Conservation (phyloP, 345 rosid genomes). For the Gynandropsis gynandra region DNA sequence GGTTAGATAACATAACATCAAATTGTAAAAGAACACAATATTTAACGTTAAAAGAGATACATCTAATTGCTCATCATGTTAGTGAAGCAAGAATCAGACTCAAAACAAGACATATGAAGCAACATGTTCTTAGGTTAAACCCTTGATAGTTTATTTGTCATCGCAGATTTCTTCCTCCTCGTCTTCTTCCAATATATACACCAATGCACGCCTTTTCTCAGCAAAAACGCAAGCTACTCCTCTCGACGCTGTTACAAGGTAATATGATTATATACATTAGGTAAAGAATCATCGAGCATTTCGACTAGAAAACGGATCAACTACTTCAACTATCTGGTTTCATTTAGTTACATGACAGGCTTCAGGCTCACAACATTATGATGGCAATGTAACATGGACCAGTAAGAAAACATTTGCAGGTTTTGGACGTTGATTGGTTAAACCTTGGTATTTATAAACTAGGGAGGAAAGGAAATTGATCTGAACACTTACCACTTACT, state of each 20-base stretch:
- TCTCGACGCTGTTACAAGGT: conserved; percentile 44
- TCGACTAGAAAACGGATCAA: background rate
- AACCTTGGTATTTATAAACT: no score
- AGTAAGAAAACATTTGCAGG: no score
- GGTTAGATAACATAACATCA: no score
- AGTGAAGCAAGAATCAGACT: no score
- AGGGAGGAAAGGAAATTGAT: background rate
- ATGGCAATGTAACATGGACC: conserved; percentile 5
- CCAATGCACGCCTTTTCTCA: conserved; percentile 61
- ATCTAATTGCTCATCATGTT: no score
- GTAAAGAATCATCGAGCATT: no score
- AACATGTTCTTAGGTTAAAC: background rate
- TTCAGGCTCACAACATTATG: background rate
- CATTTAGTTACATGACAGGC: background rate
- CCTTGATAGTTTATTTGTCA: conserved; percentile 17
- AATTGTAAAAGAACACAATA: no score
- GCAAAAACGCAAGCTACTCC: conserved; percentile 71
- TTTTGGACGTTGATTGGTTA: no score
- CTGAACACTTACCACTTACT: conserved; percentile 57
- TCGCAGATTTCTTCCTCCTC: conserved; percentile 52
- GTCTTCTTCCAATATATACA: conserved; percentile 64
- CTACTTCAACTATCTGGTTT: background rate
- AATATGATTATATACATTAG: no score
- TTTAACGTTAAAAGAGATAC: no score
- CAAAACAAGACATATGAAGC: no score